Conservation (phyloP, 2,329 filamentous ascomycete species). For the Juglanconis oblonga region DNA sequence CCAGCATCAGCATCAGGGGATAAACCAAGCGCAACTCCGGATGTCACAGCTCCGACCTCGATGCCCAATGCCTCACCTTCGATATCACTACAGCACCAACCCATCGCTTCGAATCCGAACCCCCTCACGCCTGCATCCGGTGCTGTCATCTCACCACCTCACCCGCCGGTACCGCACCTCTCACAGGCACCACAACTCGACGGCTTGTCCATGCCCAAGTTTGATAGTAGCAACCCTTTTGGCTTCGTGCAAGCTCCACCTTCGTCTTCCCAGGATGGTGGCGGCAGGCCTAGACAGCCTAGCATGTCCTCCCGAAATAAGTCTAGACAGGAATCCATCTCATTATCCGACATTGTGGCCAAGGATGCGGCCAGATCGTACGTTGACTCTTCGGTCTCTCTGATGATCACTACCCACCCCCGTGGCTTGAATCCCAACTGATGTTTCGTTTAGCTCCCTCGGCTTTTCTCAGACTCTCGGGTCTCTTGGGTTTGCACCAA, state of each 20-base stretch:
- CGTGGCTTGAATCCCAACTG: not conserved
- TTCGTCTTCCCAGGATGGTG: conserved; percentile 20
- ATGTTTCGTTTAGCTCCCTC: conserved; percentile 24
- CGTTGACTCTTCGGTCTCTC: conserved; percentile 7
- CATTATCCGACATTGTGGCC: conserved; percentile 33
- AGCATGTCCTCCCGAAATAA: conserved; percentile 12
- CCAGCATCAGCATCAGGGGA: conserved; percentile 1
- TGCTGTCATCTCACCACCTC: conserved; percentile 5
- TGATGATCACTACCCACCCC: not conserved
- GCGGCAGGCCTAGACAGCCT: conserved; percentile 12
- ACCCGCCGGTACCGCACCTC: conserved; percentile 11
- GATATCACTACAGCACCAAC: conserved; percentile 5
- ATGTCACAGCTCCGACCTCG: conserved; percentile 1
- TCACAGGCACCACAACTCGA: conserved; percentile 7
- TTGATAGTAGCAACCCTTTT: conserved; percentile 10
- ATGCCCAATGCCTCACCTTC: not conserved
- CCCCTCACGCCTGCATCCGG: conserved; percentile 6
- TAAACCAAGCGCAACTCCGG: conserved; percentile 9
- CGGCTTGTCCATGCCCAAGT: conserved; percentile 4
- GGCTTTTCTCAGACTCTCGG: conserved; percentile 34
- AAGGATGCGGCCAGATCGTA: conserved; percentile 34
- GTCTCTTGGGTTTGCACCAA: conserved; percentile 34
- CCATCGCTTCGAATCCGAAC: not conserved
- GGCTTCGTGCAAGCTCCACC: conserved; percentile 18
- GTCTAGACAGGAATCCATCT: conserved; percentile 21